Percentiles rank a stretch among this genome's conserved stretches.
phyloP scores from a whole-genome alignment of 2,329 filamentous ascomycete species.

The Cercospora berteroae region DNA sequence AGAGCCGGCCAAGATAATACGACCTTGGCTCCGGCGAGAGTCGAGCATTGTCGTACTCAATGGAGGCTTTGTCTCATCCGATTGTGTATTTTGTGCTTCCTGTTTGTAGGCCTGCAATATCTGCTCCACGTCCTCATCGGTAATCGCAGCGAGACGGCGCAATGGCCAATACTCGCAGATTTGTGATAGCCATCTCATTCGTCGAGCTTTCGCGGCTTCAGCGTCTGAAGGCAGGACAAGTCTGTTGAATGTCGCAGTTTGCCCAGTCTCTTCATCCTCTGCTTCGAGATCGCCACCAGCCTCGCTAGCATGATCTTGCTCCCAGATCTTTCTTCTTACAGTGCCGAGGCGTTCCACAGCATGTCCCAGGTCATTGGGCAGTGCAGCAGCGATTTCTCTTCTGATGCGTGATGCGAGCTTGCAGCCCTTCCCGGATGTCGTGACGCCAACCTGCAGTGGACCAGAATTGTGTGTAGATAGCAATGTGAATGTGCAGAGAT shows the following conservation, averaged over 20 bases:
- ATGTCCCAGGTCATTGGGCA: slow-evolving; percentile 71
- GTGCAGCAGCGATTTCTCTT: slow-evolving; percentile 76
- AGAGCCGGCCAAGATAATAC: slow-evolving; percentile 84
- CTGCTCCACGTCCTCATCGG: slow-evolving; percentile 71
- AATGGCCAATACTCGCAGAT: slow-evolving; percentile 99
- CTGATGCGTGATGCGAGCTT: slow-evolving; percentile 88
- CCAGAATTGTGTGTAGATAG: slow-evolving; percentile 87
- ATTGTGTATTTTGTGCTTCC: slow-evolving; percentile 35
- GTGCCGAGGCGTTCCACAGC: slow-evolving; percentile 77
- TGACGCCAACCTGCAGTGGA: slow-evolving; percentile 90
- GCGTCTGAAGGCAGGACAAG: slow-evolving; percentile 72
- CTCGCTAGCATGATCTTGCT: slow-evolving; percentile 64
- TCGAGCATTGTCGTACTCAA: slow-evolving; percentile 34
- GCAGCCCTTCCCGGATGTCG: slow-evolving; percentile 91
- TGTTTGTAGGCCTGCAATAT: slow-evolving; percentile 71
- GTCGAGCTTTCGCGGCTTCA: slow-evolving; percentile 70
- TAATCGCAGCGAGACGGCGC: slow-evolving; percentile 73
- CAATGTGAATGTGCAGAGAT: slow-evolving; percentile 84
- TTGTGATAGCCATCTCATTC: slow-evolving; percentile 90
- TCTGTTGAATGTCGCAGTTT: slow-evolving; percentile 79
- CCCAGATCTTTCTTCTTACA: slow-evolving; percentile 67
- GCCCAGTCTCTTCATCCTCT: slow-evolving; percentile 64
- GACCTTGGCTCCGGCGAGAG: slow-evolving; percentile 52
- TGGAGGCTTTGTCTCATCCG: slow-evolving; percentile 31
- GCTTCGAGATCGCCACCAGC: slow-evolving; percentile 45